These are phyloP conservation scores for Colletotrichum musae DNA, from an alignment of 2,329 filamentous ascomycete genomes.

Conservation along the genomic window DNA sequence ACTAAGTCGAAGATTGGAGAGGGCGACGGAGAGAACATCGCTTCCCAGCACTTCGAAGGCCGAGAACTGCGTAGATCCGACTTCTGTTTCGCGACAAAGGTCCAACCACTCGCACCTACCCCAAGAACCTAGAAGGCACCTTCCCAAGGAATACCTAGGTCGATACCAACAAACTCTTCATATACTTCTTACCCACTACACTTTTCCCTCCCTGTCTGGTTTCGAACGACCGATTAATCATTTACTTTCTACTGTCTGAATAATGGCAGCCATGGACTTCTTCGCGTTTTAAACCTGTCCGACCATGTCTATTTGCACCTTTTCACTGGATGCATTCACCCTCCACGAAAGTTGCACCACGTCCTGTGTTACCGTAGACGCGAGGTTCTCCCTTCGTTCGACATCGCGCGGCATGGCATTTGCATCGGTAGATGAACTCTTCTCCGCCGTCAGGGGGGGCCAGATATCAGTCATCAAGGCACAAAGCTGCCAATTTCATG, in stretches of 20 bases:
- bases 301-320: slow-evolving; percentile 17
- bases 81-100: neutral
- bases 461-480: slow-evolving; percentile 15
- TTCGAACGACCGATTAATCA: no score
- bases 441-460: neutral
- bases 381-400: slow-evolving; percentile 24
- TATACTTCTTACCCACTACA: no score
- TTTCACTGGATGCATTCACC: slow-evolving; percentile 19
- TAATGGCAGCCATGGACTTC: no score
- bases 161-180: no score
- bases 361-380: slow-evolving; percentile 9
- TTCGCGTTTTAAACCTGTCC: neutral
- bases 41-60: neutral
- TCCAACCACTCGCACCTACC: neutral
- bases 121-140: neutral
- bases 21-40: no score
- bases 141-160: neutral
- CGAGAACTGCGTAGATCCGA: neutral
- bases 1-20: no score
- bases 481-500: slow-evolving; percentile 1
- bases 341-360: neutral
- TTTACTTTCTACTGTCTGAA: no score
- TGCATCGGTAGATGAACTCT: slow-evolving; percentile 17
- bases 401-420: neutral
- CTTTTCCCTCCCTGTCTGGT: no score